phyloP scores from a whole-genome alignment of 164 flowering plant genomes.

The Kalanchoe fedtschenkoi region DNA sequence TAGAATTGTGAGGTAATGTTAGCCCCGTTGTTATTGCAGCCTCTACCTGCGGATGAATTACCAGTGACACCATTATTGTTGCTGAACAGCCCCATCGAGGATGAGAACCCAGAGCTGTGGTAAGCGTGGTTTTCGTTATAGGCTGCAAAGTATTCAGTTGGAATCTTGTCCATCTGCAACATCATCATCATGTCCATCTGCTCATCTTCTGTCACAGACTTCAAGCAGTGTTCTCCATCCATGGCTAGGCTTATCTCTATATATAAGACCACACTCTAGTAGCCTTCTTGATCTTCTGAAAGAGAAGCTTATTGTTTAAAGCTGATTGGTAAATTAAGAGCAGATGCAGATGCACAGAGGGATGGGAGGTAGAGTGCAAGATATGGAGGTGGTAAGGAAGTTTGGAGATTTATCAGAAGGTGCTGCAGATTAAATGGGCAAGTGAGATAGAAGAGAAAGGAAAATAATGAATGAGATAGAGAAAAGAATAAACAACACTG shows the following conservation, averaged over 20 bases:
- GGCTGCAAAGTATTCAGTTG: conserved; percentile 24
- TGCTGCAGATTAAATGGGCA: conserved; percentile 10
- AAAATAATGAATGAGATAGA: background rate
- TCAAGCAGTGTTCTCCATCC: conserved; percentile 15
- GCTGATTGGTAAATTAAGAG: conserved; percentile 13
- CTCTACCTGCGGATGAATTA: background rate
- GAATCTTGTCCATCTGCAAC: conserved; percentile 50
- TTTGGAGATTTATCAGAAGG: conserved; percentile 34
- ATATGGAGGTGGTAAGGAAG: conserved; percentile 16
- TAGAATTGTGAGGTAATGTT: background rate
- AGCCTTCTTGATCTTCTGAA: background rate
- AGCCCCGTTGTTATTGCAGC: background rate
- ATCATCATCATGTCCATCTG: conserved; percentile 55
- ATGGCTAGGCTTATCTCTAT: conserved; percentile 3
- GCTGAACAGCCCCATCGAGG: conserved; percentile 18
- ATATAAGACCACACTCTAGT: background rate
- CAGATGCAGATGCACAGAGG: conserved; percentile 23
- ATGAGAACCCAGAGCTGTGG: background rate
- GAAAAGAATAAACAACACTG: background rate
- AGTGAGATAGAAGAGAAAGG: conserved; percentile 13
- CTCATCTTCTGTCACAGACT: conserved; percentile 23
- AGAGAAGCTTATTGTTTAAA: conserved; percentile 13
- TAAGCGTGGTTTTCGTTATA: conserved; percentile 10
- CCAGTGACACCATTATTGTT: conserved; percentile 6
- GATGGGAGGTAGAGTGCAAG: conserved; percentile 23